Conservation (phyloP, 2,329 filamentous ascomycete genomes). For the Fusarium bactridioides region DNA sequence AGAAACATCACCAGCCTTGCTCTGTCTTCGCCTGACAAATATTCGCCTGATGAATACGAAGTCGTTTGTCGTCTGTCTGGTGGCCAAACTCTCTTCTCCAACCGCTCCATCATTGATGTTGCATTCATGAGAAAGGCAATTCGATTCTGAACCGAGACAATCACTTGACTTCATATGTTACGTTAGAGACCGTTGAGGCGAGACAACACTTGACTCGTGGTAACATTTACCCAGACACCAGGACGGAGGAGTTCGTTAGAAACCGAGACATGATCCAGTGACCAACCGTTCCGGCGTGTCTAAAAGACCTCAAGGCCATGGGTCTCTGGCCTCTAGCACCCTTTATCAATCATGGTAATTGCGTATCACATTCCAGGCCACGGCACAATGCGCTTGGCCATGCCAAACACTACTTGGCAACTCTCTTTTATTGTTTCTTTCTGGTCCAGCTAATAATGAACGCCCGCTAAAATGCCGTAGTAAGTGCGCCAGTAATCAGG, state of each 20-base stretch:
- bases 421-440: conserved; percentile 14
- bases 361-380: conserved; percentile 37
- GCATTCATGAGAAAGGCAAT: conserved; percentile 9
- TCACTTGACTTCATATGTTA: conserved; percentile 16
- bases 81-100: not conserved
- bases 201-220: conserved; percentile 23
- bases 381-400: conserved; percentile 15
- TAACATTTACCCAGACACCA: conserved; percentile 8
- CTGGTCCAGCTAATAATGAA: conserved; percentile 21
- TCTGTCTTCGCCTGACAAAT: conserved; percentile 4
- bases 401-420: conserved; percentile 16
- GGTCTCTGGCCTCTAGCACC: conserved; percentile 7
- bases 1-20: conserved; percentile 6
- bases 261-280: conserved; percentile 25
- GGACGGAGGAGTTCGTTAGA: conserved; percentile 4
- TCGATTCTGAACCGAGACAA: conserved; percentile 8
- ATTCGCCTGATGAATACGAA: conserved; percentile 7
- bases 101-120: conserved; percentile 2
- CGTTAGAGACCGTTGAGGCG: conserved; percentile 7
- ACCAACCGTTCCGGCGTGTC: not conserved
- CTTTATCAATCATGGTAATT: conserved; percentile 6
- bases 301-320: not conserved
- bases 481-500: not conserved
- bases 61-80: conserved; percentile 8
- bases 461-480: conserved; percentile 24